Evolutionary conservation across 169 alveolate species (phyloP), one percentile per base, ranked within the genome.

Genomic region (Cryptosporidium ryanae): DNA sequence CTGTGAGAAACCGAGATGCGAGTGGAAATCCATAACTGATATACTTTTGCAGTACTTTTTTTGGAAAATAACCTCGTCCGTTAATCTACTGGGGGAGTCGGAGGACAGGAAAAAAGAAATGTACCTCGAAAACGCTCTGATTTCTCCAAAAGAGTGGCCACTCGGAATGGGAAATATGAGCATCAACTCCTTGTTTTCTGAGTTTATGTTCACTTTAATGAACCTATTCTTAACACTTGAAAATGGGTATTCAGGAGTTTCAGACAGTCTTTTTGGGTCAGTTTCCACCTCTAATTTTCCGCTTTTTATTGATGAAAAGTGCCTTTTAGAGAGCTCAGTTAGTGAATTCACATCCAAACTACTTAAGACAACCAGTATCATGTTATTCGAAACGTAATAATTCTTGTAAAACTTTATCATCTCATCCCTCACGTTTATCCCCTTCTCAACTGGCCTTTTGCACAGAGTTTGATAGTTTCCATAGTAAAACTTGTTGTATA

Each of bases 401-500:
- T 76, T 54, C 12, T 25, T 59, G 34, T 34, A 76, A 61, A 76
- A 76, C 18, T 55, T 49, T 29, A 76, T 76, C 10, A 65, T 17
- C 21, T 52, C 50, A 27, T 61, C 71, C 17, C 68, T 76, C n/a
- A 76, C 52, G 18, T 64, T 29, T 25, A 76, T 76, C 25, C 87
- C 84, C 1, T 32, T 32, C 34, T 38, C 21, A n/a, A 57, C 70
- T 15, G 68, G 84, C 2, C n/a, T 15, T 7, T 21, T 59, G 5
- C 43, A 7, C 10, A 76, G 38, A 6, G 71, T 76, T 43, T 76
- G 44, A 1, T 46, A 18, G 18, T 55, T 76, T 15, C 64, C 87
- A 59, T 59, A 59, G 32, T 38, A 76, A 29, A 76, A 76, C 46
- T 76, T 76, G 12, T 52, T 76, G 25, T 76, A 76, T 15, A 76